These are phyloP conservation scores for Talaromyces sp. DNA, from an alignment of 2,329 filamentous ascomycete genomes.

Conservation along the genomic window DNA sequence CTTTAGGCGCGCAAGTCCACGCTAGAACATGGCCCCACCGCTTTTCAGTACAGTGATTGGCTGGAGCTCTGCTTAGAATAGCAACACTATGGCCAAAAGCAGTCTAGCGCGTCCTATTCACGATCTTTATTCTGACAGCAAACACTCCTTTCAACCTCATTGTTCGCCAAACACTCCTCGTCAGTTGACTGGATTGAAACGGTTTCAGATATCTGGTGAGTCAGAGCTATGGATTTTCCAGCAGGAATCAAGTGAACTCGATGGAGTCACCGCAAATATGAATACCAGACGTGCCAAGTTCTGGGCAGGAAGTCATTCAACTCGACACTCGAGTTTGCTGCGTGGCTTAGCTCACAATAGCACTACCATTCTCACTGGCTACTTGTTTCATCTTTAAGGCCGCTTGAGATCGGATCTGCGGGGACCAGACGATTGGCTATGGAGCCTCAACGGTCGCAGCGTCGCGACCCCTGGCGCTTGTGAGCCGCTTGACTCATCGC, in stretches of 20 bases:
- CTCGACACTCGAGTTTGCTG: not conserved
- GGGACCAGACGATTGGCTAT: conserved; percentile 12
- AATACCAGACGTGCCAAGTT: not conserved
- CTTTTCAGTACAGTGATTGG: not conserved
- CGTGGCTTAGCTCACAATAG: not conserved
- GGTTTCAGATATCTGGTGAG: conserved; percentile 1
- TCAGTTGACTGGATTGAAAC: conserved; percentile 2
- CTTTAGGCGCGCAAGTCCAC: conserved; percentile 1
- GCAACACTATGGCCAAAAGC: not conserved
- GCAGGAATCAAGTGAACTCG: not conserved
- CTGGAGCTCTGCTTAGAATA: not conserved
- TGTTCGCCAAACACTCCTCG: not conserved
- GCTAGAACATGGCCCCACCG: not conserved
- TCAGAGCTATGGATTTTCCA: not conserved
- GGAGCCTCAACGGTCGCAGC: not conserved
- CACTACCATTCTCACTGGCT: not conserved
- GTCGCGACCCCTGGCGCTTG: conserved; percentile 17
- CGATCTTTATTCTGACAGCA: not conserved
- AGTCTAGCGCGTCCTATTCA: not conserved
- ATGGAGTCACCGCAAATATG: not conserved
- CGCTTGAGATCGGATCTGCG: conserved; percentile 11
- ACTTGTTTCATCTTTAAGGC: not conserved
- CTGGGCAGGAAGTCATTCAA: not conserved
- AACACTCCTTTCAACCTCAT: no score
- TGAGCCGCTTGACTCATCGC: conserved; percentile 7